Evolutionary conservation across 768 basidiomycete genomes (phyloP), one percentile per base, ranked within the genome.

Genomic region (Artomyces pyxidatus): DNA sequence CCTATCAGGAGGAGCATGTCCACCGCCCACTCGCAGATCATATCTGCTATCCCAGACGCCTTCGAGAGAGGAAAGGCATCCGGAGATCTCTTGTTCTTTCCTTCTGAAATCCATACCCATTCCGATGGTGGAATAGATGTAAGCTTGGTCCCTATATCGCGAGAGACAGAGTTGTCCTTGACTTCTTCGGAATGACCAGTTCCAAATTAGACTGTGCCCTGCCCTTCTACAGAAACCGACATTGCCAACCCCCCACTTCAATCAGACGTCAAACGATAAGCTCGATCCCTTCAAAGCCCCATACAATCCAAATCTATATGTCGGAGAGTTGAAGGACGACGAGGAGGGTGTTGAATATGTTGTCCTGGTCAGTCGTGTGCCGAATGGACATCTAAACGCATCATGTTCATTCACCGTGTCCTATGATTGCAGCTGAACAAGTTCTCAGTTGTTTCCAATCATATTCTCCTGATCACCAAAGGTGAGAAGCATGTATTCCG

Each of bases 381-480:
- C 6, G 19, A 27, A 14, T 37, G 8, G 19, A 25, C 32, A 19
- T 26, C 37, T 32, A 6, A 30, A 17, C 7, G 25, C 27, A 45
- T n/a, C 29, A 12, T 8, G 10, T 12, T 22, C 4, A 5, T 23
- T 17, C 22, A 8, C 23, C 16, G 25, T 35, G 16, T 35, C 21
- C 12, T 12, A n/a, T 3, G n/a, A 21, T 30, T 46, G 38, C 54
- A 92, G 88, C 67, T 92, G 59, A 93, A 92, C 67, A 92, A 90
- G 67, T 95, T 77, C 65, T 82, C 89, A 27, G 78, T 96, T 17
- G 76, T 88, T 8, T 85, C 84, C 0, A 72, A 81, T 39, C 94
- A 97, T 61, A 91, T 96, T 59, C 71, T 96, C n/a, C 65, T 96
- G 46, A 79, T 88, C 38, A 86, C 88, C 19, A 90, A 88, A 75